A percentile compares a stretch with the other conserved stretches of the same genome.
phyloP scores from a whole-genome alignment of 2,329 filamentous ascomycete genomes.

The Aspergillus sp. region DNA sequence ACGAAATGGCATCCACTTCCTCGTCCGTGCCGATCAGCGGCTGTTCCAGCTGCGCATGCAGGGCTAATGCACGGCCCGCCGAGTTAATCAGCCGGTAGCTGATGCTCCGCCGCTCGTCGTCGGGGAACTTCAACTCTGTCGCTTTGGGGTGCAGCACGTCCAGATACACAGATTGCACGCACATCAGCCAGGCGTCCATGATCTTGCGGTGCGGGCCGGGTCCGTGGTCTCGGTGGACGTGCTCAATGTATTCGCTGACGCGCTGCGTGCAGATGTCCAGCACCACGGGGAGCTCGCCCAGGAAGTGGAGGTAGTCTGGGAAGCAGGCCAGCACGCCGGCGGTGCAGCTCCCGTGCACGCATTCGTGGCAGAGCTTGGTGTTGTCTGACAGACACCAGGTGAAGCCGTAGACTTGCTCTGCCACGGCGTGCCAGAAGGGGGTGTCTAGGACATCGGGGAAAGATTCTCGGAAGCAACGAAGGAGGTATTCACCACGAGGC shows the following conservation, averaged over 20 bases:
- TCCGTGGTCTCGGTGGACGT: too few relatives aligned
- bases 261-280: too few relatives aligned
- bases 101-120: neutral
- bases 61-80: neutral
- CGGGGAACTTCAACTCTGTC: neutral
- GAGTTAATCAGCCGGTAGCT: neutral
- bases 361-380: neutral
- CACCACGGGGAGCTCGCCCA: neutral
- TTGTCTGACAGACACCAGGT: neutral
- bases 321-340: neutral
- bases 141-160: too few relatives aligned
- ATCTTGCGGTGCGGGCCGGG: too few relatives aligned
- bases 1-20: neutral
- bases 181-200: too few relatives aligned
- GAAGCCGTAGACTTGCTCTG: neutral
- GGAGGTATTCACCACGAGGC: neutral
- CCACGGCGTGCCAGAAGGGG: neutral
- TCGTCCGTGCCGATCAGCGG: neutral
- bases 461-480: neutral
- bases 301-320: neutral
- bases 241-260: too few relatives aligned
- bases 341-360: neutral
- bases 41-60: neutral
- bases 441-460: neutral
- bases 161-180: too few relatives aligned